Conservation (phyloP, 208 protist genomes). For the Endotrypanum monterogeii region DNA sequence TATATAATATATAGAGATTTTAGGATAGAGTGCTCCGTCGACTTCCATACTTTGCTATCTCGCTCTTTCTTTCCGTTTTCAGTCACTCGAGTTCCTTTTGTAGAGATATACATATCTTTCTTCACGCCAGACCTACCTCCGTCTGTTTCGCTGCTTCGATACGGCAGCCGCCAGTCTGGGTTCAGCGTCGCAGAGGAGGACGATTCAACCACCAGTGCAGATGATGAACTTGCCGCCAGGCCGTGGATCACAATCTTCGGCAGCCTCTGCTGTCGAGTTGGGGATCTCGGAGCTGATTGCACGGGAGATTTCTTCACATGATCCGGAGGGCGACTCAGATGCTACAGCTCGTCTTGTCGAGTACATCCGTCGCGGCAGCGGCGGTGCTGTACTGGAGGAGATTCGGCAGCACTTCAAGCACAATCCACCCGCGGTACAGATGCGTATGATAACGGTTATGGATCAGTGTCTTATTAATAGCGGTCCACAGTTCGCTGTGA, state of each 20-base stretch:
- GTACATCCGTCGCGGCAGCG: conserved; percentile 69
- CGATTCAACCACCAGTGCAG: background rate
- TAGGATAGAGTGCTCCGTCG: background rate
- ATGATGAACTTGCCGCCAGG: conserved; percentile 6
- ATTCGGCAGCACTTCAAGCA: conserved; percentile 81
- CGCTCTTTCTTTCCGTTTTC: background rate
- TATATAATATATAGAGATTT: too few species aligned
- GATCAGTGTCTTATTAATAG: conserved; percentile 78
- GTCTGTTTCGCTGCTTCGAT: background rate
- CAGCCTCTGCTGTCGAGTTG: background rate
- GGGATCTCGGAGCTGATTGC: conserved; percentile 34
- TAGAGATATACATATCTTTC: background rate
- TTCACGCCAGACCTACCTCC: background rate
- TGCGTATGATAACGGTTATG: conserved; percentile 72
- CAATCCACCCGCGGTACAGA: conserved; percentile 56
- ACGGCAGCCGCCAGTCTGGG: background rate
- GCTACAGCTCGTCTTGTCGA: conserved; percentile 59
- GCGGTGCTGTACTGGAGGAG: conserved; percentile 64
- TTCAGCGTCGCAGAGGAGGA: background rate
- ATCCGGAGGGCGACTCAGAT: conserved; percentile 52
- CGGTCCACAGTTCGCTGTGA: conserved; percentile 68
- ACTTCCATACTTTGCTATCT: background rate
- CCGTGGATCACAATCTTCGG: background rate
- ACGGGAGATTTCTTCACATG: conserved; percentile 36
- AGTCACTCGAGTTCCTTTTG: conserved; percentile 19